Percentiles rank a stretch among this genome's conserved stretches.
Conservation (phyloP, 345 rosid species). For the Ceriops tagal region DNA sequence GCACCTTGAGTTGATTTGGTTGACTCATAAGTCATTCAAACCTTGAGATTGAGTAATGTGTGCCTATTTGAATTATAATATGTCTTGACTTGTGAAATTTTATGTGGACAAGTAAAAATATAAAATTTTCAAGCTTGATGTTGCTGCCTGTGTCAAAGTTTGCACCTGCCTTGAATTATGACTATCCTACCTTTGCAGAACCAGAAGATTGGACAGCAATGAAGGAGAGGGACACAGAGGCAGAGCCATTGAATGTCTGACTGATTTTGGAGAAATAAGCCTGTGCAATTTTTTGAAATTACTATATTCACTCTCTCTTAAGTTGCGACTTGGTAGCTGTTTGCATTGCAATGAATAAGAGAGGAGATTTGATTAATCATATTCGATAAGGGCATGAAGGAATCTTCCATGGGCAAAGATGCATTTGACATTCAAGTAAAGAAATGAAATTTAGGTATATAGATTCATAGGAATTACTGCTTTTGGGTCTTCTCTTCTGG, state of each 20-base stretch:
- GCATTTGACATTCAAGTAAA: slow-evolving; percentile 1
- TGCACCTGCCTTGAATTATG: slow-evolving; percentile 9
- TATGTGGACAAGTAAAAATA: too few relatives aligned
- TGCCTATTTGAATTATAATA: neutral
- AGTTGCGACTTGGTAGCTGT: slow-evolving; percentile 17
- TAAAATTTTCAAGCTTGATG: too few relatives aligned
- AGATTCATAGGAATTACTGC: slow-evolving; percentile 4
- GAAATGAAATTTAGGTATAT: slow-evolving; percentile 11
- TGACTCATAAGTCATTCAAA: neutral
- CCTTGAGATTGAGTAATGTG: slow-evolving; percentile 52
- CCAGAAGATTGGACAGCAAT: slow-evolving; percentile 48
- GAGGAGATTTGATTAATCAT: slow-evolving; percentile 6
- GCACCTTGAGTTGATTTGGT: neutral
- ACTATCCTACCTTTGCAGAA: slow-evolving; percentile 37
- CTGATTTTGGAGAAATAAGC: slow-evolving; percentile 12
- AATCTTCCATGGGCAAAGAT: slow-evolving; percentile 9
- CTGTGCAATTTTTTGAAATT: slow-evolving; percentile 7
- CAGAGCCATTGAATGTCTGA: slow-evolving; percentile 74
- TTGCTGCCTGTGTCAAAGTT: too few relatives aligned
- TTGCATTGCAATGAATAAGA: slow-evolving; percentile 19
- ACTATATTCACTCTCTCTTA: slow-evolving; percentile 3
- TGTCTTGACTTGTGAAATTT: neutral
- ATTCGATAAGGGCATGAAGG: neutral
- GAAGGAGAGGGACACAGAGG: slow-evolving; percentile 63
- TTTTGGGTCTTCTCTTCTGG: neutral